These are phyloP conservation scores for Solidago caesia DNA, from an alignment of 129 eudicot genomes.

Conservation along the genomic window DNA sequence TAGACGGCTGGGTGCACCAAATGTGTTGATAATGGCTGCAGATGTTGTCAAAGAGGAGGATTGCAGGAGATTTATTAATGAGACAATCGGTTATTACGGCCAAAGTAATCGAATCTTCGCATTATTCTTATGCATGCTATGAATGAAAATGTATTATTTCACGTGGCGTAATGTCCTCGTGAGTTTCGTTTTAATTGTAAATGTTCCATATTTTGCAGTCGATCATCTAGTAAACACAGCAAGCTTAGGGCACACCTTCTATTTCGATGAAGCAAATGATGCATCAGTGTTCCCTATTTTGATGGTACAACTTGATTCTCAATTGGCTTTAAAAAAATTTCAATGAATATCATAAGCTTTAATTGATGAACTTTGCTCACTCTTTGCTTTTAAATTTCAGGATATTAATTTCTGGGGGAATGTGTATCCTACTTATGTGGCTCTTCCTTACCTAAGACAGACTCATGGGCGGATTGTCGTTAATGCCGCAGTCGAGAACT, in stretches of 20 bases:
- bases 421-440: conserved; percentile 88
- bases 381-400: conserved; percentile 34
- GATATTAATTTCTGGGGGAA: conserved; percentile 99
- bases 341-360: not conserved
- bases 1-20: conserved; percentile 60
- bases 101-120: conserved; percentile 45
- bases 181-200: not conserved
- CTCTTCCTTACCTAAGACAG: conserved; percentile 75
- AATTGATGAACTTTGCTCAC: not conserved
- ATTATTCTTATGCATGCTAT: not conserved
- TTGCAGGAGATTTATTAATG: conserved; percentile 78
- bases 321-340: not conserved
- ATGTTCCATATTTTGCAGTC: conserved; percentile 49
- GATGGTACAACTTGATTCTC: conserved; percentile 56
- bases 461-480: conserved; percentile 69
- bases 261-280: conserved; percentile 92
- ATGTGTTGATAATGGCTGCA: conserved; percentile 80
- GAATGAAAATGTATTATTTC: not conserved
- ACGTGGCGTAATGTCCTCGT: not conserved
- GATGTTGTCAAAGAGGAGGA: conserved; percentile 97
- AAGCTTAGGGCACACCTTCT: conserved; percentile 93
- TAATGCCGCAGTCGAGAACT: conserved; percentile 91
- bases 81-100: conserved; percentile 55
- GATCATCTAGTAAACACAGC: conserved; percentile 94
- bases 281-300: conserved; percentile 72